Percentiles rank a stretch among this genome's conserved stretches.
Evolutionary conservation across 2,329 filamentous ascomycete genomes (phyloP).

Genomic region (Botrytis tulipae): DNA sequence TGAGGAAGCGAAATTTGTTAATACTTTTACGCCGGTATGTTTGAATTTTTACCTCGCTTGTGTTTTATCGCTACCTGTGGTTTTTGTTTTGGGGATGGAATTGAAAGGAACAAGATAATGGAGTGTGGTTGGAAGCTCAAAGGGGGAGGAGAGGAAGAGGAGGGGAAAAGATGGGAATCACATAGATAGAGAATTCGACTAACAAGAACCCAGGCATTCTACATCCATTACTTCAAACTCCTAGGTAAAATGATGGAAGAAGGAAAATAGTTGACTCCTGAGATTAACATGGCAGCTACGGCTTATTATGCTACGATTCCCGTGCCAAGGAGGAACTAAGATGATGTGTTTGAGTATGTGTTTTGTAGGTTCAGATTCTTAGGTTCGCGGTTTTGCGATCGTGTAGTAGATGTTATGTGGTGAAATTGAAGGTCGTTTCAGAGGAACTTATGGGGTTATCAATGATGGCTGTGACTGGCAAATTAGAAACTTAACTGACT

Average conservation of each 20-base stretch:
- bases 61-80: not conserved
- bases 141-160: not conserved
- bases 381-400: not conserved
- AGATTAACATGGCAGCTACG: slow-evolving; percentile 17
- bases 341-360: no score
- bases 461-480: fast-evolving
- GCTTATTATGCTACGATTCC: slow-evolving; percentile 21
- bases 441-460: not conserved
- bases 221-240: slow-evolving; percentile 20
- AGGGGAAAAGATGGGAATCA: not conserved
- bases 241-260: slow-evolving; percentile 9
- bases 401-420: not conserved
- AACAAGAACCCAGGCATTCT: slow-evolving; percentile 8
- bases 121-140: not conserved
- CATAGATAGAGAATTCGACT: fast-evolving
- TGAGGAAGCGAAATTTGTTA: slow-evolving; percentile 11
- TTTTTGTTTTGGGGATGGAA: not conserved
- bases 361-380: no score
- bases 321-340: not conserved
- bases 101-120: not conserved
- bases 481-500: not conserved
- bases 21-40: slow-evolving; percentile 17
- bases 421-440: not conserved
- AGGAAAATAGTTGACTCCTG: slow-evolving; percentile 13
- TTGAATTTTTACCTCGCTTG: not conserved